A percentile compares a stretch with the other conserved stretches of the same genome.
These are phyloP conservation scores for Neonectria neomacrospora DNA, from an alignment of 2,329 filamentous ascomycete species.

Conservation along the genomic window DNA sequence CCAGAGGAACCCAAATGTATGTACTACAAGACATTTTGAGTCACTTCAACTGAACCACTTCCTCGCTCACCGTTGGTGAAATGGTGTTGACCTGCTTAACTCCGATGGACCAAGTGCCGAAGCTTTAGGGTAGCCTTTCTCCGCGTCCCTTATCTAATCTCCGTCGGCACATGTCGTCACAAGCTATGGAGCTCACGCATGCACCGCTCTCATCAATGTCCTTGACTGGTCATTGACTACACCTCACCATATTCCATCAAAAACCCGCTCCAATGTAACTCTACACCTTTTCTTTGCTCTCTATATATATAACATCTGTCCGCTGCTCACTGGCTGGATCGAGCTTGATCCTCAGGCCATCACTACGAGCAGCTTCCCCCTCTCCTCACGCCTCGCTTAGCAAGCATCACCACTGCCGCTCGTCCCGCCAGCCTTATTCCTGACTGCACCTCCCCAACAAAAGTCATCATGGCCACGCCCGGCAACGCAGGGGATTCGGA, in stretches of 20 bases:
- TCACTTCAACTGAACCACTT: not conserved
- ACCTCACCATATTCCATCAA: slow-evolving; percentile 2
- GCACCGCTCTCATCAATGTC: slow-evolving; percentile 19
- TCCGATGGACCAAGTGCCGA: not conserved
- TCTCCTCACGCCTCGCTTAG: slow-evolving; percentile 33
- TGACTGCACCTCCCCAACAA: slow-evolving; percentile 4
- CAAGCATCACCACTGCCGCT: slow-evolving; percentile 27
- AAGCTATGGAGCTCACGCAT: slow-evolving; percentile 31
- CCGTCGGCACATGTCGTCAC: slow-evolving; percentile 41
- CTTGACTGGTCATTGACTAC: not conserved
- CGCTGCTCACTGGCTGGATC: not conserved
- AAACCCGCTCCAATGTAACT: not conserved
- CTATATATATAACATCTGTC: not conserved
- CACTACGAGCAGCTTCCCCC: slow-evolving; percentile 22
- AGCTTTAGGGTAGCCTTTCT: slow-evolving; percentile 1
- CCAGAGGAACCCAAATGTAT: not conserved
- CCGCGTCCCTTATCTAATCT: slow-evolving; percentile 37
- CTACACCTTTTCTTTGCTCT: not conserved
- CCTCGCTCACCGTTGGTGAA: not conserved
- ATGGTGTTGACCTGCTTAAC: not conserved
- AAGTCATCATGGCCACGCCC: slow-evolving; percentile 30
- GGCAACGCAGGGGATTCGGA: slow-evolving; percentile 22
- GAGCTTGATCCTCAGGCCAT: not conserved
- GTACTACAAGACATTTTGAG: not conserved
- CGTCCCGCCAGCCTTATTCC: slow-evolving; percentile 8